A percentile compares a stretch with the other conserved stretches of the same genome.
phyloP scores from a whole-genome alignment of 371 early-diverging fungal species.

The Cokeromyces recurvatus region DNA sequence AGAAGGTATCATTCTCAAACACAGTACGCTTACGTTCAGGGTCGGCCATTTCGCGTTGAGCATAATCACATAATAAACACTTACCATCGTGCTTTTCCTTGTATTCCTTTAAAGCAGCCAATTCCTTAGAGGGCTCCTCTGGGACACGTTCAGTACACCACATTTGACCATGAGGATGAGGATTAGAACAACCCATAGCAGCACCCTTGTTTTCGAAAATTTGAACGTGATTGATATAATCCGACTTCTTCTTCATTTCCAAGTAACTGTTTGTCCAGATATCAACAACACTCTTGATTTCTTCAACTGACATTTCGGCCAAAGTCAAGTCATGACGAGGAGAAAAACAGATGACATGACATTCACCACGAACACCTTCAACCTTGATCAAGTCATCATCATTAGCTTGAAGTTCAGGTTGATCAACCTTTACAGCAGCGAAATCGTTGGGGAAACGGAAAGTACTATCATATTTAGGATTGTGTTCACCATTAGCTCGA shows the following conservation, averaged over 20 bases:
- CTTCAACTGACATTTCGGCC: slow-evolving; percentile 71
- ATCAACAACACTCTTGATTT: slow-evolving; percentile 65
- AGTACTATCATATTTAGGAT: slow-evolving; percentile 74
- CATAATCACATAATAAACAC: slow-evolving; percentile 83
- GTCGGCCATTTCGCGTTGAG: slow-evolving; percentile 55
- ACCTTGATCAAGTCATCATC: slow-evolving; percentile 53
- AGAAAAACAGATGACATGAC: slow-evolving; percentile 87
- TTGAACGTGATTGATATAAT: slow-evolving; percentile 71
- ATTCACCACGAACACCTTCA: slow-evolving; percentile 74
- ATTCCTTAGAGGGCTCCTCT: slow-evolving; percentile 69
- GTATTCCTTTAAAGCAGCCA: slow-evolving; percentile 57
- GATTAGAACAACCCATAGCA: slow-evolving; percentile 94
- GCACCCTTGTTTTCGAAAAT: slow-evolving; percentile 97
- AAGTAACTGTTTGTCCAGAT: slow-evolving; percentile 69
- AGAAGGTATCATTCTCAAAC: slow-evolving; percentile 72
- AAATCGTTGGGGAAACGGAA: slow-evolving; percentile 89
- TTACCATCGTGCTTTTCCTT: slow-evolving; percentile 31
- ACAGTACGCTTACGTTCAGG: slow-evolving; percentile 65
- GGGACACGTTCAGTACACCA: slow-evolving; percentile 89
- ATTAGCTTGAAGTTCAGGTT: slow-evolving; percentile 41
- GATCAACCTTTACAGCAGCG: slow-evolving; percentile 74
- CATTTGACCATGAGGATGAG: slow-evolving; percentile 89
- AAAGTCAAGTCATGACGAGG: slow-evolving; percentile 86
- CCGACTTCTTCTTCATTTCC: slow-evolving; percentile 31
- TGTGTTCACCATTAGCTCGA: slow-evolving; percentile 68